phyloP scores from a whole-genome alignment of 768 basidiomycete species.

The Macrolepiota fuliginosa region DNA sequence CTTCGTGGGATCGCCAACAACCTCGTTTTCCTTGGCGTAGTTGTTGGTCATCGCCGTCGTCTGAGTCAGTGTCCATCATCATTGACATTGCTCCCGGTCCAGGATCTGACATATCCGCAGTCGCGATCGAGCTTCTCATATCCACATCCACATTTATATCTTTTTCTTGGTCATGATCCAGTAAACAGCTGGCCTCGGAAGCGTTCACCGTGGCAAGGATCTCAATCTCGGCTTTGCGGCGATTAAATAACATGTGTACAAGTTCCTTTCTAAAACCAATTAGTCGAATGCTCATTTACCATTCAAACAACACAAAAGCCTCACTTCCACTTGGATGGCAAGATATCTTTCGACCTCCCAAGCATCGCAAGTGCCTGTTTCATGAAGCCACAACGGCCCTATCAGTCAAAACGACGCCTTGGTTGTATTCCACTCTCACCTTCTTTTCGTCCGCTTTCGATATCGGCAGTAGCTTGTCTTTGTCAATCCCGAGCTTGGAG shows the following conservation, averaged over 20 bases:
- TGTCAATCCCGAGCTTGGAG: conserved; percentile 57
- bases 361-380: conserved; percentile 65
- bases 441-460: conserved; percentile 73
- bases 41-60: neutral
- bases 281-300: neutral
- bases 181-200: neutral
- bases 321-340: conserved; percentile 72
- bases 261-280: conserved; percentile 65
- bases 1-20: neutral
- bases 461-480: conserved; percentile 65
- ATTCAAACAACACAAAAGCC: conserved; percentile 10
- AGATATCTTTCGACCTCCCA: conserved; percentile 28
- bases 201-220: conserved; percentile 36
- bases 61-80: neutral
- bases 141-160: neutral
- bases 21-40: neutral
- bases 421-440: conserved; percentile 33
- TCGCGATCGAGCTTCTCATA: neutral
- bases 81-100: neutral
- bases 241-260: conserved; percentile 69
- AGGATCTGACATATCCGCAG: neutral
- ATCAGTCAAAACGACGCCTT: neutral
- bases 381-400: neutral
- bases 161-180: neutral
- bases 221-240: conserved; percentile 95